Evolutionary conservation across 176 grass and related monocot genomes (phyloP).

Genomic region (Raddia guianensis): DNA sequence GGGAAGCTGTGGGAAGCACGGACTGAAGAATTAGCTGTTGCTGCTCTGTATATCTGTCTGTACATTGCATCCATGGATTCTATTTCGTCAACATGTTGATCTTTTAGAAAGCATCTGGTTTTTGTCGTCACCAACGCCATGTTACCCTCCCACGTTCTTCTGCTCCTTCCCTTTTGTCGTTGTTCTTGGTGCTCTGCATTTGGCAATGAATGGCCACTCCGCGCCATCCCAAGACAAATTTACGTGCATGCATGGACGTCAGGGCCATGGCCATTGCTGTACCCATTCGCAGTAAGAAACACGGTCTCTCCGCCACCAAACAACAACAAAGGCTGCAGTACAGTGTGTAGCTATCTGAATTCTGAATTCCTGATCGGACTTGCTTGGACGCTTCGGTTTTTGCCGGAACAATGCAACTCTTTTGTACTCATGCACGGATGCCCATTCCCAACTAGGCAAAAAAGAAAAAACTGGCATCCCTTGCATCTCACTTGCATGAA

Average conservation of each 20-base stretch:
- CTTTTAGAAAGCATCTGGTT: conserved; percentile 18
- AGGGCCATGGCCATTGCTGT: background rate
- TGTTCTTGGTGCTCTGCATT: conserved; percentile 12
- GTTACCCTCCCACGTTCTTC: conserved; percentile 40
- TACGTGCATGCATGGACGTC: background rate
- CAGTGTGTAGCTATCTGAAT: background rate
- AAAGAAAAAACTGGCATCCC: background rate
- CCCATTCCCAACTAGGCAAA: conserved; percentile 8
- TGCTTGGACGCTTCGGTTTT: background rate
- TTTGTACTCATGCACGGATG: background rate
- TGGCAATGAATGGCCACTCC: background rate
- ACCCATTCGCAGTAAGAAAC: conserved; percentile 13
- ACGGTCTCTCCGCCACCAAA: background rate
- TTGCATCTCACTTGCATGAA: conserved; percentile 8
- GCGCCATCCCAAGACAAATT: conserved; percentile 20
- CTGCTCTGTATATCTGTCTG: conserved; percentile 66
- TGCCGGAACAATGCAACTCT: background rate
- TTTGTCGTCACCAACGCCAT: conserved; percentile 35
- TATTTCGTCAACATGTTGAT: conserved; percentile 41
- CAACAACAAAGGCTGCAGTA: background rate
- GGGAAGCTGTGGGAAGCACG: background rate
- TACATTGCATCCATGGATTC: conserved; percentile 72
- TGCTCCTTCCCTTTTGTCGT: conserved; percentile 33
- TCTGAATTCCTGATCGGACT: background rate
- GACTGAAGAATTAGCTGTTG: conserved; percentile 39